Percentiles rank a stretch among this genome's conserved stretches.
These are phyloP conservation scores for Panicum virgatum DNA, from an alignment of 202 grass and related monocot genomes.

Conservation along the genomic window DNA sequence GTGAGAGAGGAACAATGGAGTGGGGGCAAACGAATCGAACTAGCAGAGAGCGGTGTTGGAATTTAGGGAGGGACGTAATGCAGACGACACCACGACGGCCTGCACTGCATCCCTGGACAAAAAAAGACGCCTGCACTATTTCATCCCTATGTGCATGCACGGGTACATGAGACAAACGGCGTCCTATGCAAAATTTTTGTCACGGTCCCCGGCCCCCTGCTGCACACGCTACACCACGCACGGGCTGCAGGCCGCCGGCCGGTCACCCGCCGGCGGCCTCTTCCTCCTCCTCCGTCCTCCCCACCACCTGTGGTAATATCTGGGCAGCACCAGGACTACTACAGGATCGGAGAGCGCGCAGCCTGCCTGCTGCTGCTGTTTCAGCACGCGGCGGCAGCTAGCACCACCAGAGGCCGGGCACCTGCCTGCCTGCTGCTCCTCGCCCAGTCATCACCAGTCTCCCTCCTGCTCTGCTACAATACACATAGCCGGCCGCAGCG, in stretches of 20 bases:
- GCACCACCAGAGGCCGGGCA: neutral
- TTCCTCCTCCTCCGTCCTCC: neutral
- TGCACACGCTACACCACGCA: neutral
- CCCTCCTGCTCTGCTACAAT: constrained; percentile 40
- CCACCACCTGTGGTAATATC: neutral
- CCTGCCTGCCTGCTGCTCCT: neutral
- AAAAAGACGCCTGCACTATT: constrained; percentile 48
- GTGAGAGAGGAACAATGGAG: neutral
- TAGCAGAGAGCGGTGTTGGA: neutral
- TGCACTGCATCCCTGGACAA: constrained; percentile 15
- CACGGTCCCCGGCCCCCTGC: neutral
- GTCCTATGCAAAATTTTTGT: constrained; percentile 57
- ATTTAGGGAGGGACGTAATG: constrained; percentile 33
- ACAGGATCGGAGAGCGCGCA: neutral
- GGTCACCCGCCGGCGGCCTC: neutral
- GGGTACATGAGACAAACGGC: constrained; percentile 50
- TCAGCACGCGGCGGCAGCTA: constrained; percentile 29
- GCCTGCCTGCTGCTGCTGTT: constrained; percentile 18
- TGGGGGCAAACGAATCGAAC: neutral
- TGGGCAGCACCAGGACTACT: constrained; percentile 18
- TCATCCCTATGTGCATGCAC: constrained; percentile 38
- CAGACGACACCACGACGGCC: constrained; percentile 40
- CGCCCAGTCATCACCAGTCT: constrained; percentile 14
- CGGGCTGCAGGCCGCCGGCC: neutral
- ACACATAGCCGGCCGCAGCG: constrained; percentile 9